Evolutionary conservation across 2,329 filamentous ascomycete species (phyloP), one percentile per base, ranked within the genome.

Genomic region (Alternaria rosae): DNA sequence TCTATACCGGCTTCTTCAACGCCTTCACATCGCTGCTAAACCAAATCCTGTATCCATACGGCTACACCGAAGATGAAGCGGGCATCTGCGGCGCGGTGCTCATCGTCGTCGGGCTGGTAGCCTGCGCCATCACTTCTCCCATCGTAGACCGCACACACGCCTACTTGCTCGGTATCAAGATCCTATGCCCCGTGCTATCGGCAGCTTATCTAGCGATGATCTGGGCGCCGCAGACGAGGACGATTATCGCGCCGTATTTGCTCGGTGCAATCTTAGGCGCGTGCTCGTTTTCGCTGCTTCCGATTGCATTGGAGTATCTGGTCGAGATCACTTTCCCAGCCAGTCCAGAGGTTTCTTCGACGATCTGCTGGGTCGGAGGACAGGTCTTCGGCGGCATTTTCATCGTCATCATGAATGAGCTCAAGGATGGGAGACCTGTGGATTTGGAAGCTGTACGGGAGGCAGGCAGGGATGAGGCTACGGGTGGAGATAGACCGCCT

Each of bases 1-100:
- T 94, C 71, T 97, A 93, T 79, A 92, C 97, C 64, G 93, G 91
- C 71, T 90, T 95, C 82, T 99, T 99, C 88, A 98, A 98, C 85
- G 91, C 91, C 69, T 84, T 94, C 68, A 96, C 93, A 52, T 91
- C 91, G 2, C 87, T 98, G 1, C 85, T 98, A 10, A 97, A 94
- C 82, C 94, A 97, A 76, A 92, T 98, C 76, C 87, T 98, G 66
- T 83, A 87, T 41, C 95, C 95, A 0, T 94, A 97, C 81, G 91
- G 88, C 72, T 97, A 93, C 85, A 86, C 83, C 61, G 91, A 97
- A 77, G 90, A 91, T 67, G 86, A 97, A 58, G 92, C 94, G 21
- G 95, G 95, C 32, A 94, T 98, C 72, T 93, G 90, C 11, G 95
- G 95, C 66, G 95, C 92, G 1, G 80, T 98, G 9, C 86, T 98